Evolutionary conservation across 371 early-diverging fungal species (phyloP), one percentile per base, ranked within the genome.

Genomic region (Apophysomyces sp.): DNA sequence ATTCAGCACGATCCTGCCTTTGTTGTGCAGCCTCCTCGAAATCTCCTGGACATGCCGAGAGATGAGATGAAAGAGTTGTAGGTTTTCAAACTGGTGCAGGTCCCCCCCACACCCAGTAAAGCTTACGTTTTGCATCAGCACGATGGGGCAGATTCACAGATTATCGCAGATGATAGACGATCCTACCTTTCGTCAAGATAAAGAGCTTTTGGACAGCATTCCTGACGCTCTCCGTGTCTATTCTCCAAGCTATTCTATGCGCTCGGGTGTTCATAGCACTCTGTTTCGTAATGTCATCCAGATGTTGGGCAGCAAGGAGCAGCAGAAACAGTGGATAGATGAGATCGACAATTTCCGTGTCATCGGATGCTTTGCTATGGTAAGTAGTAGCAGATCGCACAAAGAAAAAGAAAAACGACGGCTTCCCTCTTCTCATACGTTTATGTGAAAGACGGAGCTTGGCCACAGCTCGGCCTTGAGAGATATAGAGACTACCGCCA

Each of bases 401-500:
- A 54, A 34, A 34, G 55, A 40, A 24, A 55, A 4, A 51, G 16
- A 57, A n/a, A n/a, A n/a, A n/a, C n/a, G n/a, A n/a, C n/a, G n/a
- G n/a, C n/a, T n/a, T n/a, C n/a, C n/a, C n/a, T 15, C 4, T 28
- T 36, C 37, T 37, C 37, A 37, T n/a, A 37, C 28, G 4, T 24
- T 6, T 3, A n/a, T n/a, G n/a, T 6, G 8, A 15, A 29, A 83
- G 86, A 86, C 84, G 2, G 86, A 86, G 60, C 56, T 86, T n/a
- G 86, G 86, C 15, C 89, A 89, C 62, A 91, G 91, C n/a, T 94
- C 94, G 13, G 92, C 93, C 60, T 85, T 96, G 41, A 86, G 91
- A 16, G 94, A 93, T 34, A 76, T 96, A 52, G 95, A 95, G 66
- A 96, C 96, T 2, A 89, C 89, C 0, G 94, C 96, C 9, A 95